Evolutionary conservation across 129 eudicot genomes (phyloP).

Genomic region (Ambrosia trifida): DNA sequence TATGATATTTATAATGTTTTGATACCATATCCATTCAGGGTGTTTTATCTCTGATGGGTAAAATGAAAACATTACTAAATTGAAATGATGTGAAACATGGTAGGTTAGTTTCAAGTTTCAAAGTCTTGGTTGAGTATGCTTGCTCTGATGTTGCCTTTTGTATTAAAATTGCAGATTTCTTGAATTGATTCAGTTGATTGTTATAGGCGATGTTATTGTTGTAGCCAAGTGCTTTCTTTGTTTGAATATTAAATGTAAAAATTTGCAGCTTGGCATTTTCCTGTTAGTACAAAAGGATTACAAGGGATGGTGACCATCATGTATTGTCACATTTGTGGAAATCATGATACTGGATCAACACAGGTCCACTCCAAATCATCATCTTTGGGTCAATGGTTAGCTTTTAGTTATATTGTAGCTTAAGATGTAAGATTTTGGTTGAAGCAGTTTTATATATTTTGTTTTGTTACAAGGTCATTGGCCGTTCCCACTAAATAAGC

Average conservation of each 20-base stretch:
- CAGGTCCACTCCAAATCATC: slow-evolving; percentile 42
- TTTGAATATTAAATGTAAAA: too few species aligned
- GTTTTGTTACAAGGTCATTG: slow-evolving; percentile 59
- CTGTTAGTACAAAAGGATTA: too few species aligned
- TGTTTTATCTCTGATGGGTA: neutral
- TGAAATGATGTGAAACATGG: neutral
- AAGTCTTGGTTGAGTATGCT: too few species aligned
- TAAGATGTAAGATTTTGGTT: slow-evolving; percentile 1
- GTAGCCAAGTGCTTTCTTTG: too few species aligned
- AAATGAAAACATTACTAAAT: neutral
- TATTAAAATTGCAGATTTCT: too few species aligned
- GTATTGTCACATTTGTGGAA: slow-evolving; percentile 69
- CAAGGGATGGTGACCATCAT: slow-evolving; percentile 79
- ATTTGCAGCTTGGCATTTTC: too few species aligned
- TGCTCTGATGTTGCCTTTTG: too few species aligned
- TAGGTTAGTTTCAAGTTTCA: too few species aligned
- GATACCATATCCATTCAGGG: too few species aligned
- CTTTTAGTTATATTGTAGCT: neutral
- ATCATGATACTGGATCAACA: slow-evolving; percentile 80
- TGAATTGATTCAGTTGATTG: too few species aligned
- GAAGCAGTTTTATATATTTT: neutral
- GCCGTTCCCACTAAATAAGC: slow-evolving; percentile 68
- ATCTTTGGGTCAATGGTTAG: neutral
- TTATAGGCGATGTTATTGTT: too few species aligned
- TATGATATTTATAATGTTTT: too few species aligned